These are phyloP conservation scores for Carex myosuroides DNA, from an alignment of 176 grass and related monocot species.

Conservation along the genomic window DNA sequence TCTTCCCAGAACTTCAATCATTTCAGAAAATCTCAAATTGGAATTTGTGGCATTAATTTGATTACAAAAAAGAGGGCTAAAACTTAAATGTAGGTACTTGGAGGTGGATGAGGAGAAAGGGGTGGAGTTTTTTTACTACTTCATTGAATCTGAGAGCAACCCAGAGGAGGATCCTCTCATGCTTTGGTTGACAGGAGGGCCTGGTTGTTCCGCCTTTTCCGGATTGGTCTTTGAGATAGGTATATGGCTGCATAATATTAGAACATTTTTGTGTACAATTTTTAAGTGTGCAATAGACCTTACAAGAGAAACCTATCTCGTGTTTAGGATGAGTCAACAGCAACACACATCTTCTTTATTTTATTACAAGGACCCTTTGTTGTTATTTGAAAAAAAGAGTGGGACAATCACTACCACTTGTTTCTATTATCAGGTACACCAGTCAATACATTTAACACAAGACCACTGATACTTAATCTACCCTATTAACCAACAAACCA, in stretches of 20 bases:
- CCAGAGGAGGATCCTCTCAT: conserved; percentile 44
- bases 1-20: no score
- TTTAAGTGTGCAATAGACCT: background rate
- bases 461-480: background rate
- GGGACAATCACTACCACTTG: background rate
- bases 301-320: background rate
- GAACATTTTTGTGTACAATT: no score
- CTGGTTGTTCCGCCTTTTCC: conserved; percentile 43
- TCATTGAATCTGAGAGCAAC: conserved; percentile 48
- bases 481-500: background rate
- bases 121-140: conserved; percentile 51
- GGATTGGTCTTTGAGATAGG: conserved; percentile 52
- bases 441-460: background rate
- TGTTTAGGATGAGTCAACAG: background rate
- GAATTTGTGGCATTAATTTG: background rate
- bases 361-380: background rate
- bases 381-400: background rate
- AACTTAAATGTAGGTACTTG: conserved; percentile 26
- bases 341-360: background rate
- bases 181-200: conserved; percentile 59
- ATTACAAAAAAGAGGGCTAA: no score
- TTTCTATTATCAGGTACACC: background rate
- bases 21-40: background rate
- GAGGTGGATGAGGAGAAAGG: conserved; percentile 50
- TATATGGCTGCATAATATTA: background rate